Conservation (phyloP, 2,329 filamentous ascomycete genomes). For the Fusarium multiceps region DNA sequence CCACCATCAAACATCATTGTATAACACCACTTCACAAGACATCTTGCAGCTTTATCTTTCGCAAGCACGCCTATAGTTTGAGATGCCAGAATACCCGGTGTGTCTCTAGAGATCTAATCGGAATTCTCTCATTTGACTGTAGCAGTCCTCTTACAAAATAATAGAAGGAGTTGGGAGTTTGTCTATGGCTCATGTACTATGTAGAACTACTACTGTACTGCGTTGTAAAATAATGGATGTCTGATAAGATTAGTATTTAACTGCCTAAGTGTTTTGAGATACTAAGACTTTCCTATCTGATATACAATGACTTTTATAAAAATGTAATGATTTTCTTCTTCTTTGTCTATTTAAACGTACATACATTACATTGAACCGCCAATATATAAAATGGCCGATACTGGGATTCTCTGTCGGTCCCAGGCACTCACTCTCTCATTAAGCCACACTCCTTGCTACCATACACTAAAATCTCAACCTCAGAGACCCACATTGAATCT, state of each 20-base stretch:
- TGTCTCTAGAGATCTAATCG: not conserved
- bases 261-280: not conserved
- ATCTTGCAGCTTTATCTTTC: not conserved
- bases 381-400: not conserved
- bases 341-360: not conserved
- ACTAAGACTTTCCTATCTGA: not conserved
- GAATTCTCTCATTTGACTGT: not conserved
- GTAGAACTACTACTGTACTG: not conserved
- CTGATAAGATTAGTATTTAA: not conserved
- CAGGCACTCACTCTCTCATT: not conserved
- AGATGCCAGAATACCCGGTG: not conserved
- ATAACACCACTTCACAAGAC: not conserved
- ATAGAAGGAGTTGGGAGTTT: slow-evolving; percentile 8
- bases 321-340: not conserved
- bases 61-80: not conserved
- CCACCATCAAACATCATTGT: slow-evolving; percentile 10
- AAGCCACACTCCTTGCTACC: not conserved
- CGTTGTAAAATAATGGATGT: not conserved
- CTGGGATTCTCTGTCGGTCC: too few relatives aligned
- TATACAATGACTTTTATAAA: not conserved
- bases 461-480: slow-evolving; percentile 46
- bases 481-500: slow-evolving; percentile 47
- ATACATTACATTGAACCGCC: not conserved
- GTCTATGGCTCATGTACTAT: not conserved
- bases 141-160: not conserved